These are phyloP conservation scores for Ophiostoma triangulosporum DNA, from an alignment of 2,329 filamentous ascomycete species.

Conservation along the genomic window DNA sequence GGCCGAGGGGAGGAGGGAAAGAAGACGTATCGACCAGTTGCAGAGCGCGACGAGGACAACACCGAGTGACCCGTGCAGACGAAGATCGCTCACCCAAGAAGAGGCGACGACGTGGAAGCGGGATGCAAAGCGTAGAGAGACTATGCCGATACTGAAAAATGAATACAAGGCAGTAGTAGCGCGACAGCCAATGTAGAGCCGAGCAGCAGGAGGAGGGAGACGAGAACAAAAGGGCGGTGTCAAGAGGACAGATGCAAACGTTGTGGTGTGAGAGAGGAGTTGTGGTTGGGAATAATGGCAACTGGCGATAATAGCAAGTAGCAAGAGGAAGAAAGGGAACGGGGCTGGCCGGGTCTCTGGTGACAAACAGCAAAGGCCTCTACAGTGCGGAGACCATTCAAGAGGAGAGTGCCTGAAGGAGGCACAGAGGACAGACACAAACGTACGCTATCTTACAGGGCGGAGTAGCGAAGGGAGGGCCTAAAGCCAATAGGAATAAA, in stretches of 20 bases:
- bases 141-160: neutral
- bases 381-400: neutral
- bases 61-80: no score
- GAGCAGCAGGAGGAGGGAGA: neutral
- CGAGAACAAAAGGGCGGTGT: neutral
- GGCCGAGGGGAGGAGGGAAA: neutral
- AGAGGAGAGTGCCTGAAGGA: neutral
- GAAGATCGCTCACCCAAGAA: no score
- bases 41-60: neutral
- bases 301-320: neutral
- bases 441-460: no score
- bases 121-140: no score
- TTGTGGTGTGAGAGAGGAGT: neutral
- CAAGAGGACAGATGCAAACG: neutral
- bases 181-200: neutral
- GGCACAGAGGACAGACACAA: neutral
- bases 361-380: neutral
- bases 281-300: neutral
- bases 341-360: neutral
- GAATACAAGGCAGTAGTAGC: neutral
- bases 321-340: neutral
- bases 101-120: no score
- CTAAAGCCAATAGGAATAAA: neutral
- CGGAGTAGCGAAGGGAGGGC: slow-evolving; percentile 1
- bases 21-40: neutral